phyloP scores from a whole-genome alignment of 1,139 yeast species.

The Oligophagozyma castellii region DNA sequence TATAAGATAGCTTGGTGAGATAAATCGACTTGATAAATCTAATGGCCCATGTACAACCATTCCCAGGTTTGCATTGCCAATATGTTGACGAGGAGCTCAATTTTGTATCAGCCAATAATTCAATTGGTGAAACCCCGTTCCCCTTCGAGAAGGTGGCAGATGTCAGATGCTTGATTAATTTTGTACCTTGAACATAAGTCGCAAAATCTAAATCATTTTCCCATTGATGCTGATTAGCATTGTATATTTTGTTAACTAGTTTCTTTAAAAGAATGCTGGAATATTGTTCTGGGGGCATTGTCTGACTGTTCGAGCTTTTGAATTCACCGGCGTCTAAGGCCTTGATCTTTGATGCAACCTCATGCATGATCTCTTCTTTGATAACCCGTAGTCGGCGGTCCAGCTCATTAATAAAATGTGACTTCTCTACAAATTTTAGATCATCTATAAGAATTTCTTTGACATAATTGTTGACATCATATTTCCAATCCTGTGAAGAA shows the following conservation, averaged over 20 bases:
- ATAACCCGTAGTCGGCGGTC: conserved; percentile 14
- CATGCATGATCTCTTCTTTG: conserved; percentile 17
- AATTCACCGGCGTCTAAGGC: conserved; percentile 4
- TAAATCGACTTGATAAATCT: conserved; percentile 26
- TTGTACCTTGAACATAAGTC: conserved; percentile 22
- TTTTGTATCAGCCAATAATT: conserved; percentile 15
- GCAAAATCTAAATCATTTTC: conserved; percentile 23
- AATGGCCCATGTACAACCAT: conserved; percentile 23
- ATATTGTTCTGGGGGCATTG: conserved; percentile 11
- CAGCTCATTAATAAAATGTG: conserved; percentile 16
- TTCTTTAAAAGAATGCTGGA: conserved; percentile 18
- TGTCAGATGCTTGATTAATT: conserved; percentile 19
- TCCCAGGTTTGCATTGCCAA: conserved; percentile 22
- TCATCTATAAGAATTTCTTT: conserved; percentile 20
- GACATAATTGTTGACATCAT: conserved; percentile 19
- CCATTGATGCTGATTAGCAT: conserved; percentile 22
- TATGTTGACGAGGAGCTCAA: conserved; percentile 18
- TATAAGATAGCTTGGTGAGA: conserved; percentile 23
- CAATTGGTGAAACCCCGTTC: conserved; percentile 17
- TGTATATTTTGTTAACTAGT: conserved; percentile 19
- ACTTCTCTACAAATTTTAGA: conserved; percentile 20
- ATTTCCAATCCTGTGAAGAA: conserved; percentile 8
- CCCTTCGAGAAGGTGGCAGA: conserved; percentile 16
- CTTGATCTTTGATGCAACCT: conserved; percentile 11
- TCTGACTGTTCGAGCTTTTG: conserved; percentile 1